phyloP scores from a whole-genome alignment of 1,139 yeast genomes.

The Geotrichum aggregatum region DNA sequence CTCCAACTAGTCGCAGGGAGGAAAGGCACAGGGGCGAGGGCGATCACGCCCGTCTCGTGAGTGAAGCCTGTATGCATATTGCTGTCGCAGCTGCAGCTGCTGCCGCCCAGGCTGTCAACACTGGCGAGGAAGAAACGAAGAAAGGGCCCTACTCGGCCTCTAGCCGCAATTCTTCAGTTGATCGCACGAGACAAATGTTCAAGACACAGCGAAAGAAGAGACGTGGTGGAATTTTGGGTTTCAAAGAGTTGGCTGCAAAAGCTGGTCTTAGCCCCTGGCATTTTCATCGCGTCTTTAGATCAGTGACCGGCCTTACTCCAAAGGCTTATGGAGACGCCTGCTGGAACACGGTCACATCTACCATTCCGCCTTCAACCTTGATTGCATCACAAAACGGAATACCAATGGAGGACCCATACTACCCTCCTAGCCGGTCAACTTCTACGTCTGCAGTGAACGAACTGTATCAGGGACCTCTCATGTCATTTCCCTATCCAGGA shows the following conservation, averaged over 20 bases:
- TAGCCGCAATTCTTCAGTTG: slow-evolving; percentile 21
- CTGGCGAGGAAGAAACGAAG: slow-evolving; percentile 27
- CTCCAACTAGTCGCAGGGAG: slow-evolving; percentile 14
- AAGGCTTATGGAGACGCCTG: slow-evolving; percentile 86
- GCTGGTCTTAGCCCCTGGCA: slow-evolving; percentile 91
- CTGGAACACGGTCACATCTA: slow-evolving; percentile 56
- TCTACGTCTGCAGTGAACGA: slow-evolving; percentile 11
- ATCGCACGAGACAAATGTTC: slow-evolving; percentile 23
- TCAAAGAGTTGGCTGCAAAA: slow-evolving; percentile 81
- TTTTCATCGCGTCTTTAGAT: slow-evolving; percentile 82
- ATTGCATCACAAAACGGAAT: background rate
- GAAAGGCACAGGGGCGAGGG: slow-evolving; percentile 26
- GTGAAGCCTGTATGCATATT: slow-evolving; percentile 77
- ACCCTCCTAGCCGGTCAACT: slow-evolving; percentile 3
- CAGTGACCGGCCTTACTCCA: slow-evolving; percentile 81
- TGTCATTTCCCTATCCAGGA: background rate
- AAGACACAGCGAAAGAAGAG: slow-evolving; percentile 50
- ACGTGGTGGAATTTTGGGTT: slow-evolving; percentile 85
- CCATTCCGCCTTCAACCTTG: slow-evolving; percentile 19
- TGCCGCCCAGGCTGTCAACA: slow-evolving; percentile 38
- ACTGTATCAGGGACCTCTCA: background rate
- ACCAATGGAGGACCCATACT: background rate
- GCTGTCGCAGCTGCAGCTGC: slow-evolving; percentile 73
- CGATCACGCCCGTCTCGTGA: slow-evolving; percentile 68
- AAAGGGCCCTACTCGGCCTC: slow-evolving; percentile 22